These are phyloP conservation scores for Polyplosphaeria fusca DNA, from an alignment of 495 filamentous ascomycete species.

Conservation along the genomic window DNA sequence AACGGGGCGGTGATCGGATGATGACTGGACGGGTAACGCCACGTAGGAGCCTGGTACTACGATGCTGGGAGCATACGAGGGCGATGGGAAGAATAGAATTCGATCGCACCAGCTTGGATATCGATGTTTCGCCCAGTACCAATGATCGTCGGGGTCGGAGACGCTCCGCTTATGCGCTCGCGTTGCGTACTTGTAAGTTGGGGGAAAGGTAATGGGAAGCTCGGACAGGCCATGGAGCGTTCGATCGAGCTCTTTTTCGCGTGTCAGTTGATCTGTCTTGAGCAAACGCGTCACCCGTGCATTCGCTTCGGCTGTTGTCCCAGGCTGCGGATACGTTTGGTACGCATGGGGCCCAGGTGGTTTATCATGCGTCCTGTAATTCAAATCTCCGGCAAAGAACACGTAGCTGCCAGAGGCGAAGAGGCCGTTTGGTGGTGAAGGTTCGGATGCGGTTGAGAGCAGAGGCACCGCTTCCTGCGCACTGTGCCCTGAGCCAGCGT, in stretches of 20 bases:
- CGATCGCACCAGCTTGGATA: conserved; percentile 96
- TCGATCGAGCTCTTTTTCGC: conserved; percentile 60
- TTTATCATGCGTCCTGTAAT: conserved; percentile 75
- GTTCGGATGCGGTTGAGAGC: conserved; percentile 38
- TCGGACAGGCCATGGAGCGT: conserved; percentile 76
- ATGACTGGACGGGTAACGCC: conserved; percentile 67
- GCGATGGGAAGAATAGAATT: conserved; percentile 59
- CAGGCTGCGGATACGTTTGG: conserved; percentile 59
- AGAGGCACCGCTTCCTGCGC: conserved; percentile 48
- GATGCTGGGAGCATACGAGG: conserved; percentile 37
- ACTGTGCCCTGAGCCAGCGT: conserved; percentile 23
- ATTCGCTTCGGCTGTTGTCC: conserved; percentile 47
- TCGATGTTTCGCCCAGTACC: conserved; percentile 73
- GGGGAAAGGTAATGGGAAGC: conserved; percentile 72
- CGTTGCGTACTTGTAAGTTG: conserved; percentile 79
- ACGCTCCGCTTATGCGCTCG: conserved; percentile 29
- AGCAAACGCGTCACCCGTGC: conserved; percentile 63
- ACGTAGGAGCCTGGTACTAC: too few relatives aligned
- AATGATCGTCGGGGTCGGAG: conserved; percentile 42
- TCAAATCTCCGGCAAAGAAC: conserved; percentile 87
- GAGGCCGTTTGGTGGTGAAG: conserved; percentile 45
- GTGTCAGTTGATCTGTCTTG: conserved; percentile 69
- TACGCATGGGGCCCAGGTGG: conserved; percentile 54
- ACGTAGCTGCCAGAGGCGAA: conserved; percentile 73
- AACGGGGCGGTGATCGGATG: conserved; percentile 84